These are phyloP conservation scores for Starmerella asiatica DNA, from an alignment of 805 yeast species.

Conservation along the genomic window DNA sequence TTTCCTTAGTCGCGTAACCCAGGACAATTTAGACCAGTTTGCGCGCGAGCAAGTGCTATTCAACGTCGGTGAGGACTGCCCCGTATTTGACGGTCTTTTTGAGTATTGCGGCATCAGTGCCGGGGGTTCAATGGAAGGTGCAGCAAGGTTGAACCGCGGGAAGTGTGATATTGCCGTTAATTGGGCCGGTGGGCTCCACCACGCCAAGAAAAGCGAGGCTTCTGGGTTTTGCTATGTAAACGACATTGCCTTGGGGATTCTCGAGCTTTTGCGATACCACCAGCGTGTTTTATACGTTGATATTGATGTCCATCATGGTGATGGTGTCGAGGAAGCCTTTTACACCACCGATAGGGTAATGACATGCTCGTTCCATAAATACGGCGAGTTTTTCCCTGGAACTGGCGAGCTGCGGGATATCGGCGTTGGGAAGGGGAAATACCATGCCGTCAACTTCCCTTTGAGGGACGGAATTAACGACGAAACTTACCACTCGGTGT, in stretches of 20 bases:
- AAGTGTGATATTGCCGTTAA: conserved; percentile 89
- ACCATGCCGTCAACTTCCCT: conserved; percentile 84
- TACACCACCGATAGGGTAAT: conserved; percentile 88
- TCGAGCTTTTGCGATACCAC: conserved; percentile 74
- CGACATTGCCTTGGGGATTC: conserved; percentile 80
- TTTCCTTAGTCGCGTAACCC: conserved; percentile 77
- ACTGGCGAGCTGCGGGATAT: conserved; percentile 85
- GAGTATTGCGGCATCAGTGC: conserved; percentile 80
- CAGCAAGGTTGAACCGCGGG: conserved; percentile 69
- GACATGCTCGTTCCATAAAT: conserved; percentile 93
- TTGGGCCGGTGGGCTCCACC: conserved; percentile 95
- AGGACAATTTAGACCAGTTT: conserved; percentile 78
- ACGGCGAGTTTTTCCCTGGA: conserved; percentile 94
- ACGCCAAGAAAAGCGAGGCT: conserved; percentile 89
- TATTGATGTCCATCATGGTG: conserved; percentile 93
- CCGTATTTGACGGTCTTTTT: conserved; percentile 87
- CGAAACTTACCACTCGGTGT: conserved; percentile 73
- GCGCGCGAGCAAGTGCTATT: conserved; percentile 80
- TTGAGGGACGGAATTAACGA: conserved; percentile 92
- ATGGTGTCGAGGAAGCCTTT: conserved; percentile 96
- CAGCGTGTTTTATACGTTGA: conserved; percentile 89
- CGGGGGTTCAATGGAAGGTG: conserved; percentile 82
- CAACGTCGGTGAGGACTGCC: conserved; percentile 95
- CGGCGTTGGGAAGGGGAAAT: conserved; percentile 80
- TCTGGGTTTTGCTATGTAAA: conserved; percentile 91